phyloP scores from a whole-genome alignment of 169 alveolate genomes.

The Plasmodium billcollinsi region DNA sequence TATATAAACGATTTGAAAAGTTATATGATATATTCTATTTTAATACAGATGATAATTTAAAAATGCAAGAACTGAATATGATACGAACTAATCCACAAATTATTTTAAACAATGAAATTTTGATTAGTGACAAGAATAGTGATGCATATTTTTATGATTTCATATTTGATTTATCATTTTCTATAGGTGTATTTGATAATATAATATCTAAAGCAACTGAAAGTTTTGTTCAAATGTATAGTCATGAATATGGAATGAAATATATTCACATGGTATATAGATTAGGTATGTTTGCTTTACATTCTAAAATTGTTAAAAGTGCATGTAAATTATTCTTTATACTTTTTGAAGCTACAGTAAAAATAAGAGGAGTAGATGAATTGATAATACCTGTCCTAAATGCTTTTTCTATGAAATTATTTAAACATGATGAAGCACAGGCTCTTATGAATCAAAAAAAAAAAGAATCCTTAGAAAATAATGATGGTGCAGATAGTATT shows the following conservation, averaged over 20 bases:
- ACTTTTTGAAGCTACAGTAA: constrained; percentile 67
- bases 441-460: constrained; percentile 33
- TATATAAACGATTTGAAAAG: constrained; percentile 71
- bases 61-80: constrained; percentile 27
- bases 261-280: constrained; percentile 62
- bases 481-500: constrained; percentile 51
- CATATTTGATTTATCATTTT: constrained; percentile 53
- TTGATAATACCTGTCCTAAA: constrained; percentile 37
- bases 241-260: constrained; percentile 51
- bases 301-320: constrained; percentile 53
- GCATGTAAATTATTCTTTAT: constrained; percentile 51
- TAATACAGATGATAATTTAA: constrained; percentile 56
- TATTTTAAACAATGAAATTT: constrained; percentile 40
- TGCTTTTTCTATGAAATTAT: constrained; percentile 55
- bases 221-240: constrained; percentile 45
- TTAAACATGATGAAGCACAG: constrained; percentile 59
- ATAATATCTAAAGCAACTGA: constrained; percentile 55
- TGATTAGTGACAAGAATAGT: constrained; percentile 35
- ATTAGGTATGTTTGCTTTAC: constrained; percentile 74
- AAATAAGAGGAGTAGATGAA: constrained; percentile 57
- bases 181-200: constrained; percentile 63
- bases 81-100: constrained; percentile 56
- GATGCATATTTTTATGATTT: constrained; percentile 69
- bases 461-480: constrained; percentile 15
- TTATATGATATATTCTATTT: constrained; percentile 62